Evolutionary conservation across 441 rosid species (phyloP).

Genomic region (Geranium incanum): DNA sequence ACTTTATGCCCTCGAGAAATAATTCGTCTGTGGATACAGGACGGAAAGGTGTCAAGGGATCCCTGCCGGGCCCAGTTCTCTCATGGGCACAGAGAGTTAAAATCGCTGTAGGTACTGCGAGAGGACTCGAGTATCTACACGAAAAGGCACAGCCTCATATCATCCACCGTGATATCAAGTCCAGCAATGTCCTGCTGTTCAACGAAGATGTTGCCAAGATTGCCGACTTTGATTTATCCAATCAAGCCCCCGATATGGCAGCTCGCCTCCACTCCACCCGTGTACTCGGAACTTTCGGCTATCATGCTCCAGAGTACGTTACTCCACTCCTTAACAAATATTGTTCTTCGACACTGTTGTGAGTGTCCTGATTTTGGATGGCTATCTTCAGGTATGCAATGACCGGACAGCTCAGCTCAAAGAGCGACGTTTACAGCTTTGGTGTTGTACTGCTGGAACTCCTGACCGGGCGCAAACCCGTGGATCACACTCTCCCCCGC

Average conservation of each 20-base stretch:
- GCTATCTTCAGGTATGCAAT: slow-evolving; percentile 39
- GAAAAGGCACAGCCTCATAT: slow-evolving; percentile 43
- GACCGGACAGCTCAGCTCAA: slow-evolving; percentile 50
- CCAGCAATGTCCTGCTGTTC: slow-evolving; percentile 47
- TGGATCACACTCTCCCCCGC: slow-evolving; percentile 54
- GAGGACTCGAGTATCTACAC: slow-evolving; percentile 52
- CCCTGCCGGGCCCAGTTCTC: neutral
- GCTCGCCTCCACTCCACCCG: slow-evolving; percentile 45
- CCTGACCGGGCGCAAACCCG: slow-evolving; percentile 55
- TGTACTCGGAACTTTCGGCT: slow-evolving; percentile 58
- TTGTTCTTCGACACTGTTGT: no score
- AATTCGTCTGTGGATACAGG: neutral
- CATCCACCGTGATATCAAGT: slow-evolving; percentile 44
- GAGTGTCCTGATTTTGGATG: no score
- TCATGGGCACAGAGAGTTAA: neutral
- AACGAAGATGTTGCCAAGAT: slow-evolving; percentile 46
- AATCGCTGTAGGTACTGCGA: slow-evolving; percentile 32
- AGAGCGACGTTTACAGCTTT: slow-evolving; percentile 62
- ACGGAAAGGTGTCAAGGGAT: neutral
- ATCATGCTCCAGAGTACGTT: slow-evolving; percentile 54
- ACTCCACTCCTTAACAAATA: neutral
- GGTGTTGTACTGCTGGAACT: slow-evolving; percentile 58
- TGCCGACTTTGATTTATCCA: slow-evolving; percentile 51
- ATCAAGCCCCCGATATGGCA: slow-evolving; percentile 49
- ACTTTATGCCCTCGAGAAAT: neutral